Base-by-base conservation (phyloP, 495 filamentous ascomycete species). In the Aspergillus hancockii region DNA sequence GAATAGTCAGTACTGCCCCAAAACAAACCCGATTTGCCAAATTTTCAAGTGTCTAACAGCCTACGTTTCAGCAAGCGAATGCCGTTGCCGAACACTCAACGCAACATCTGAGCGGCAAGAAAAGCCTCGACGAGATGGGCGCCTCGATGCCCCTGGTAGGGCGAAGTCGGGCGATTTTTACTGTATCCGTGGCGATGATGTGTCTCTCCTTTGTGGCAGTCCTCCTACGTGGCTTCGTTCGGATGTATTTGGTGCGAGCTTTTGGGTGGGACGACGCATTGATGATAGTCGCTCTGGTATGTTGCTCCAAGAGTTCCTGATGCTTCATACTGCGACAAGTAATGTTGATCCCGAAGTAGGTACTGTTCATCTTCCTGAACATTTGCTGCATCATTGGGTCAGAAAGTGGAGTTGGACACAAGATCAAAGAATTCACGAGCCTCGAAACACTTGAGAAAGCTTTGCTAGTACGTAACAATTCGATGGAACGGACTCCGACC, bases 231-330 rank as follows among this genome's bases (percentile, higher is more conserved):
- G 32, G 38, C 30, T 60, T 36, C n/a, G 49, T 49, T 50, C 58
- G 58, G 1, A 18, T 38, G 14, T 41, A 32, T 1, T 14, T 55
- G 9, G 25, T 54, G 21, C 34, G 28, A 21, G 43, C 28, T 9
- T 60, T 60, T 25, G 58, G 58, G 1, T 60, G 58, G 58, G 58
- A 60, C 32, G 58, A 60, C 49, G 30, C 25, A 21, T 36, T 50
- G 43, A 60, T 60, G 58, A 51, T 55, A 8, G 28, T 55, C 1
- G 58, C 58, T 0, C 16, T 49, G 50, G 52, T 60, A n/a, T 14
- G 25, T 3, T 22, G 19, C 13, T 23, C 34, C 14, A 31, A 1
- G 51, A 7, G 8, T 2, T 10, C 6, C 31, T 6, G 5, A 32
- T 32, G 10, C 5, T 12, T 30, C 12, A 28, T 19, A 19, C 16